Evolutionary conservation across 2,329 filamentous ascomycete genomes (phyloP).

Genomic region (Xylariaceae sp.): DNA sequence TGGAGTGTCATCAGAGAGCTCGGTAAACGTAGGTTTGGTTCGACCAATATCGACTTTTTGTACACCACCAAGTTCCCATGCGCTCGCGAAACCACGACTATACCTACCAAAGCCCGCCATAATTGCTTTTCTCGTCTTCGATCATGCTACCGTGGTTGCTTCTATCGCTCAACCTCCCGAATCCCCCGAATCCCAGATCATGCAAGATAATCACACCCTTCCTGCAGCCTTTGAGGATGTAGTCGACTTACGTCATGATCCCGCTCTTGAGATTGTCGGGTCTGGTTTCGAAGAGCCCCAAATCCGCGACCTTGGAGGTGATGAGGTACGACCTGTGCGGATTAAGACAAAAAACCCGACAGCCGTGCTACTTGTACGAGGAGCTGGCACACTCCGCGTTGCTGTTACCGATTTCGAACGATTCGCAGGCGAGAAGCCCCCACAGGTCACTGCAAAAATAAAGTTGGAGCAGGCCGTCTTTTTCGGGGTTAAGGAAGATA

Average conservation of each 20-base stretch:
- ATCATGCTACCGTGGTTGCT: slow-evolving; percentile 76
- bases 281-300: slow-evolving; percentile 68
- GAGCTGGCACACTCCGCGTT: slow-evolving; percentile 66
- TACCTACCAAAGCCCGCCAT: slow-evolving; percentile 80
- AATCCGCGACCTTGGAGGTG: slow-evolving; percentile 42
- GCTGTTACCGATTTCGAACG: slow-evolving; percentile 64
- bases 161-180: slow-evolving; percentile 73
- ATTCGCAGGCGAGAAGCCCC: slow-evolving; percentile 63
- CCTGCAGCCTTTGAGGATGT: slow-evolving; percentile 82
- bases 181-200: slow-evolving; percentile 77
- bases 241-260: slow-evolving; percentile 75
- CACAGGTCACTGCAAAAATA: slow-evolving; percentile 77
- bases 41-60: slow-evolving; percentile 71
- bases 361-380: slow-evolving; percentile 66
- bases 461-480: slow-evolving; percentile 96
- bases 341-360: slow-evolving; percentile 66
- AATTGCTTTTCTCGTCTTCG: slow-evolving; percentile 82
- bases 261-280: slow-evolving; percentile 67
- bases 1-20: slow-evolving; percentile 42
- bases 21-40: slow-evolving; percentile 66
- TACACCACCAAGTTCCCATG: slow-evolving; percentile 53
- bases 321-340: slow-evolving; percentile 57
- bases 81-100: slow-evolving; percentile 63
- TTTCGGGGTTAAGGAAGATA: slow-evolving; percentile 81
- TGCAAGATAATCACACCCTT: slow-evolving; percentile 67